A percentile compares a stretch with the other conserved stretches of the same genome.
Conservation (phyloP, 371 early-diverging fungal genomes). For the Enteropsectra breve region DNA sequence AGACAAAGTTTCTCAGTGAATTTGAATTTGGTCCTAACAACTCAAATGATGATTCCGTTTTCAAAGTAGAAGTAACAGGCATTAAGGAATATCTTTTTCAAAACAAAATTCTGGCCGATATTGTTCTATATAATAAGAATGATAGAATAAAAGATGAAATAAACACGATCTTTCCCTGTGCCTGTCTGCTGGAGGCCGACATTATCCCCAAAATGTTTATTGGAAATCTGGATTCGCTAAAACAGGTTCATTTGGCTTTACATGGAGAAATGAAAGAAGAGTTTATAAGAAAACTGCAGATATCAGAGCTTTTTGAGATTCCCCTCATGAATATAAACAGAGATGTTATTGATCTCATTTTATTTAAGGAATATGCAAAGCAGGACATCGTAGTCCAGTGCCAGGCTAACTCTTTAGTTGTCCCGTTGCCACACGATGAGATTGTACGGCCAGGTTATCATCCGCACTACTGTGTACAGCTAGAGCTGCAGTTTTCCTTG, state of each 20-base stretch:
- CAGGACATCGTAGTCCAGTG: neutral
- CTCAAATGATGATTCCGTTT: neutral
- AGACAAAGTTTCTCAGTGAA: neutral
- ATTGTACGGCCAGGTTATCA: slow-evolving; percentile 25
- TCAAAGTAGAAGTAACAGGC: neutral
- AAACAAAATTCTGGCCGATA: neutral
- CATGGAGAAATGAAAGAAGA: slow-evolving; percentile 17
- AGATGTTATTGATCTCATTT: slow-evolving; percentile 40
- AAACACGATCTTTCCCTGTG: neutral
- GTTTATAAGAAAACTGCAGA: neutral
- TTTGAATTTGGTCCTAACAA: neutral
- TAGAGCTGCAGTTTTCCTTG: slow-evolving; percentile 39
- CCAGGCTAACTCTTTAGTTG: neutral
- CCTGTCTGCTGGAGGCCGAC: neutral
- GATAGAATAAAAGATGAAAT: neutral
- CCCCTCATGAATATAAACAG: slow-evolving; percentile 43
- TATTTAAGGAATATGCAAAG: slow-evolving; percentile 23
- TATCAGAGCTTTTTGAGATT: slow-evolving; percentile 22
- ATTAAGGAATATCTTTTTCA: neutral
- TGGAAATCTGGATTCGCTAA: slow-evolving; percentile 4
- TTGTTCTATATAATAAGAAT: neutral
- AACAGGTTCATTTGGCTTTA: slow-evolving; percentile 16
- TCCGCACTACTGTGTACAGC: slow-evolving; percentile 15
- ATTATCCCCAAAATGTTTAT: neutral
- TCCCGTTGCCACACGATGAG: slow-evolving; percentile 35